Evolutionary conservation across 345 rosid species (phyloP).

Genomic region (Physaria fendleri): DNA sequence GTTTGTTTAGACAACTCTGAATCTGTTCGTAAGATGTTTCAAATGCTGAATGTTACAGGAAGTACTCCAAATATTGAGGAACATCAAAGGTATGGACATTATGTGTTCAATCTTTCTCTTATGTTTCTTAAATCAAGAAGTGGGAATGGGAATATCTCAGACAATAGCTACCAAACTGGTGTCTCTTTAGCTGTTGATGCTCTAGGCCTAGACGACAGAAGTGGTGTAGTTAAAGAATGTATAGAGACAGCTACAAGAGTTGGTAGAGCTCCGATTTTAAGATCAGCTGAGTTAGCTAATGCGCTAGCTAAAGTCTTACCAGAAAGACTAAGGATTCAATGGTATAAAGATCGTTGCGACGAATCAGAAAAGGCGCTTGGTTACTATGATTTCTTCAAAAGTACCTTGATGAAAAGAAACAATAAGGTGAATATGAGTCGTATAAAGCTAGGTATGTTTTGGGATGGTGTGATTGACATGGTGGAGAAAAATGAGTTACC

Average conservation of each 20-base stretch:
- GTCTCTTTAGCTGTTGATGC: conserved; percentile 61
- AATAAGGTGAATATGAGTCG: conserved; percentile 53
- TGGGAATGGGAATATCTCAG: conserved; percentile 34
- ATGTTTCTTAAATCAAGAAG: conserved; percentile 39
- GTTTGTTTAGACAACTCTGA: conserved; percentile 55
- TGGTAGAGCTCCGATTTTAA: conserved; percentile 46
- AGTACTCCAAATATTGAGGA: conserved; percentile 41
- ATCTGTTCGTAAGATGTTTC: conserved; percentile 46
- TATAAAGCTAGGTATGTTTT: conserved; percentile 51
- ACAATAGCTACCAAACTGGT: conserved; percentile 59
- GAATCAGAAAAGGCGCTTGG: conserved; percentile 43
- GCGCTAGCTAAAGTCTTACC: conserved; percentile 39
- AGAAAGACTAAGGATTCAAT: conserved; percentile 50
- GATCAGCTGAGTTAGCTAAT: conserved; percentile 43
- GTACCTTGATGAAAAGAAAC: conserved; percentile 40
- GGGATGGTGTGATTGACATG: conserved; percentile 61
- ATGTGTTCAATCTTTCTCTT: conserved; percentile 31
- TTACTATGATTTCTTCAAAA: conserved; percentile 73
- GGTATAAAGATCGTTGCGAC: conserved; percentile 54
- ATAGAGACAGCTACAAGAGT: conserved; percentile 39
- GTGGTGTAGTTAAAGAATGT: conserved; percentile 35
- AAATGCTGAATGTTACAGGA: conserved; percentile 30
- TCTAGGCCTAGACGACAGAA: conserved; percentile 40
- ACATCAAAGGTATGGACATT: conserved; percentile 55
- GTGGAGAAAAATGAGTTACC: conserved; percentile 61